phyloP scores from a whole-genome alignment of 306 rosid species.

The Begonia masoniana region DNA sequence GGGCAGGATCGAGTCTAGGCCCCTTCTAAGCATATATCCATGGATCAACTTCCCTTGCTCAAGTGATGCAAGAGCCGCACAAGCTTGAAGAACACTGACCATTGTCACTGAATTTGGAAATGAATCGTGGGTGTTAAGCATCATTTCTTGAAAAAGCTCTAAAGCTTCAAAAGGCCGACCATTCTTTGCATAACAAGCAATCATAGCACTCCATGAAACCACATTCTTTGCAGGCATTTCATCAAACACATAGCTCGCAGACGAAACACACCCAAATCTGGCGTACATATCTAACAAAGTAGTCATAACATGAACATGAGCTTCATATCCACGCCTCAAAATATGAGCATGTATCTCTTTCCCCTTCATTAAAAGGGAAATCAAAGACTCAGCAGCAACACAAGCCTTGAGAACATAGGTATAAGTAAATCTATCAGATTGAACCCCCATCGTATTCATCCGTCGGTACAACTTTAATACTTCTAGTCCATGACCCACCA shows the following conservation, averaged over 20 bases:
- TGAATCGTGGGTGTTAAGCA: conserved; percentile 37
- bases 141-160: conserved; percentile 65
- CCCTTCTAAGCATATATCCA: conserved; percentile 75
- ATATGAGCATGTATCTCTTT: conserved; percentile 89
- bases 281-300: conserved; percentile 83
- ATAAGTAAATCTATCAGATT: conserved; percentile 65
- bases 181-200: conserved; percentile 75
- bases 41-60: conserved; percentile 81
- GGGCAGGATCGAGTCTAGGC: conserved; percentile 75
- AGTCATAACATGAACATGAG: conserved; percentile 58
- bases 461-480: conserved; percentile 42
- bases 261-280: conserved; percentile 49
- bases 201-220: conserved; percentile 95
- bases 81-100: conserved; percentile 91
- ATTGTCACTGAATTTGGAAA: conserved; percentile 85
- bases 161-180: conserved; percentile 62
- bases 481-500: conserved; percentile 60
- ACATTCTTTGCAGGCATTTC: conserved; percentile 57
- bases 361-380: conserved; percentile 46
- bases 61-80: conserved; percentile 66
- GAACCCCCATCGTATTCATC: conserved; percentile 48
- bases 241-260: conserved; percentile 54
- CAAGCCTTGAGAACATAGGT: conserved; percentile 83
- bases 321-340: conserved; percentile 66
- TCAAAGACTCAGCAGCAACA: conserved; percentile 42